Evolutionary conservation across 176 grass and related monocot species (phyloP).

Genomic region (Juncus inflexus): DNA sequence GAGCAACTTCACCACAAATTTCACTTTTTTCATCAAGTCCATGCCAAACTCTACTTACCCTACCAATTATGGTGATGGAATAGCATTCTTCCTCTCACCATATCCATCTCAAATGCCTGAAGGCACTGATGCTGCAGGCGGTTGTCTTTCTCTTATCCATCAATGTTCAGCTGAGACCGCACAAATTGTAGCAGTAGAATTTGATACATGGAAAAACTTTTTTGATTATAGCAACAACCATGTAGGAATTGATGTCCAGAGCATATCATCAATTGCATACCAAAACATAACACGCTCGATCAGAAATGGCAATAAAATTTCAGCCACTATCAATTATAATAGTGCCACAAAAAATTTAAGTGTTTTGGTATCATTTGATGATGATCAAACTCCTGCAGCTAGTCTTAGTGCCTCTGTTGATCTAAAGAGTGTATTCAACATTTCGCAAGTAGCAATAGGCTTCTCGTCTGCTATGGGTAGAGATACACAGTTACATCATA

Average conservation of each 20-base stretch:
- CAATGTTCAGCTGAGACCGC: neutral
- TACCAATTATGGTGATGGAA: conserved; percentile 12
- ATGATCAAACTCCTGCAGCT: neutral
- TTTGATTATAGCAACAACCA: conserved; percentile 4
- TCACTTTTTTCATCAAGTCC: conserved; percentile 12
- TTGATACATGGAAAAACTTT: conserved; percentile 16
- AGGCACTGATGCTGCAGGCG: neutral
- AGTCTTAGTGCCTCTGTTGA: conserved; percentile 11
- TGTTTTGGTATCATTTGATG: conserved; percentile 8
- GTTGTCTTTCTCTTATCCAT: conserved; percentile 25
- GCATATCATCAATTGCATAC: conserved; percentile 10
- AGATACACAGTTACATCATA: conserved; percentile 21
- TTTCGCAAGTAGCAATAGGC: conserved; percentile 1
- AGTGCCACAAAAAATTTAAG: conserved; percentile 13
- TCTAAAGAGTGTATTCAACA: conserved; percentile 2
- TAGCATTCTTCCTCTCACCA: conserved; percentile 24
- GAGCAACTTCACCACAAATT: conserved; percentile 27
- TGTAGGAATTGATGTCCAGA: conserved; percentile 30
- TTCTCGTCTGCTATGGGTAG: conserved; percentile 15
- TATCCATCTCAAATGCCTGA: neutral
- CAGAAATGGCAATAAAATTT: conserved; percentile 7
- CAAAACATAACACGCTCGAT: conserved; percentile 12
- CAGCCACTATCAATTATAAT: conserved; percentile 2
- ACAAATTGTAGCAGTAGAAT: conserved; percentile 24
- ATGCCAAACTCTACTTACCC: neutral